These are phyloP conservation scores for Fusarium albidum DNA, from an alignment of 2,329 filamentous ascomycete genomes.

Conservation along the genomic window DNA sequence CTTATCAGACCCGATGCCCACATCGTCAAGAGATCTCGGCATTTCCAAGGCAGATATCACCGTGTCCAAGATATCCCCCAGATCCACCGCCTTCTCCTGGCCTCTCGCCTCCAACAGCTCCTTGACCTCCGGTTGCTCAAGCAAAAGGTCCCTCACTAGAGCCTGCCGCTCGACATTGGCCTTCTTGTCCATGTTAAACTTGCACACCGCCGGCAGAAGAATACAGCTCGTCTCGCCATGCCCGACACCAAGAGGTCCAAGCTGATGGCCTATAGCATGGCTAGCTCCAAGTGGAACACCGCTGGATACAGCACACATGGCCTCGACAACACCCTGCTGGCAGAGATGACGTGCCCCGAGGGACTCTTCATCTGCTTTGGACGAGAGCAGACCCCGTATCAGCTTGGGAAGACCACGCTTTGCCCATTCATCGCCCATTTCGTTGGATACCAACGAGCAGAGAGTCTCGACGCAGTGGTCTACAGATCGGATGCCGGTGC, in stretches of 20 bases:
- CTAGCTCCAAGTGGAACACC: constrained; percentile 56
- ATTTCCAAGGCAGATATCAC: constrained; percentile 61
- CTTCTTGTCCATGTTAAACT: constrained; percentile 55
- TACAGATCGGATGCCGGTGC: constrained; percentile 63
- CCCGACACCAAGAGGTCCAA: constrained; percentile 63
- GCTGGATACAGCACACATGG: constrained; percentile 56
- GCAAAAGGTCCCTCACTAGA: constrained; percentile 12
- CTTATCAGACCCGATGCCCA: constrained; percentile 57
- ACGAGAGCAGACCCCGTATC: constrained; percentile 4
- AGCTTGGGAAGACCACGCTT: not conserved
- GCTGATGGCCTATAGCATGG: constrained; percentile 62
- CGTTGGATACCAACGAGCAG: constrained; percentile 52
- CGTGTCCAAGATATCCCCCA: constrained; percentile 60
- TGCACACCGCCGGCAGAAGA: constrained; percentile 62
- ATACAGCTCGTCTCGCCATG: constrained; percentile 62
- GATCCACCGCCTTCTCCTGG: constrained; percentile 43
- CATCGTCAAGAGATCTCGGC: constrained; percentile 61
- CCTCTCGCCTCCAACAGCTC: not conserved
- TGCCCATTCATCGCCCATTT: constrained; percentile 39
- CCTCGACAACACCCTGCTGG: constrained; percentile 59
- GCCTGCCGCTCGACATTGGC: constrained; percentile 43
- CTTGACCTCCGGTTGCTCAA: constrained; percentile 20
- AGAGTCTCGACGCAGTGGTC: constrained; percentile 67
- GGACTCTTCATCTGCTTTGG: constrained; percentile 41
- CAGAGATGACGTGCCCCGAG: constrained; percentile 54